These are phyloP conservation scores for Psidium guajava DNA, from an alignment of 345 rosid species.

Conservation along the genomic window DNA sequence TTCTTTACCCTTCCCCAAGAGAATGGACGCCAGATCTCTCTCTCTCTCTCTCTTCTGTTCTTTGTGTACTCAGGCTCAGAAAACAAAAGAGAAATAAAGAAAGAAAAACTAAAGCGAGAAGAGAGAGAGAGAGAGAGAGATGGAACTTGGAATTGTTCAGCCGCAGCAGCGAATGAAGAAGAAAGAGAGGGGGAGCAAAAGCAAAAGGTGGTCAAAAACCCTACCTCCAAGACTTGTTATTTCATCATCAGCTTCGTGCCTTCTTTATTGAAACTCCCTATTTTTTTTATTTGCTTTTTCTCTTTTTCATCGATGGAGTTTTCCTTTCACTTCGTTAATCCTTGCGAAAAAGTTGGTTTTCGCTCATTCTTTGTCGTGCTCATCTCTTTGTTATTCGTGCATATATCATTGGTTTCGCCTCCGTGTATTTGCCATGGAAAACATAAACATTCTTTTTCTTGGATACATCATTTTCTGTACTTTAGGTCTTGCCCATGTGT, in stretches of 20 bases:
- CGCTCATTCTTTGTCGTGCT: neutral
- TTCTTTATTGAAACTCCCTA: conserved; percentile 39
- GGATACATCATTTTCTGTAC: neutral
- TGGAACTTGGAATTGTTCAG: neutral
- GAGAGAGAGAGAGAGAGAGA: neutral
- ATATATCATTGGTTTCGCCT: neutral
- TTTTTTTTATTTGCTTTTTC: conserved; percentile 25
- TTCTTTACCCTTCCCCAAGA: neutral
- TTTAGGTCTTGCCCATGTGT: neutral
- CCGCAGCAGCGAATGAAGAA: neutral
- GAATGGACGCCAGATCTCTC: neutral
- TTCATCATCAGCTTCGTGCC: neutral
- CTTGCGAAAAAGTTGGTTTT: neutral
- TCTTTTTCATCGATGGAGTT: conserved; percentile 6
- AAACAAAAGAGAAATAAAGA: neutral
- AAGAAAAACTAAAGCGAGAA: neutral
- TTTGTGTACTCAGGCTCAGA: neutral
- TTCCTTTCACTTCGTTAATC: neutral
- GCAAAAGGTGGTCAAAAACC: neutral
- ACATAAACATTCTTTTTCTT: too few species aligned
- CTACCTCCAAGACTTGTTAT: neutral
- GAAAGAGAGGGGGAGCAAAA: neutral
- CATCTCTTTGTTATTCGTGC: neutral
- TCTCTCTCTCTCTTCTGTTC: neutral
- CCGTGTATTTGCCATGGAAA: neutral